Conservation (phyloP, 106 monocot species). For the Vanilla planifolia region DNA sequence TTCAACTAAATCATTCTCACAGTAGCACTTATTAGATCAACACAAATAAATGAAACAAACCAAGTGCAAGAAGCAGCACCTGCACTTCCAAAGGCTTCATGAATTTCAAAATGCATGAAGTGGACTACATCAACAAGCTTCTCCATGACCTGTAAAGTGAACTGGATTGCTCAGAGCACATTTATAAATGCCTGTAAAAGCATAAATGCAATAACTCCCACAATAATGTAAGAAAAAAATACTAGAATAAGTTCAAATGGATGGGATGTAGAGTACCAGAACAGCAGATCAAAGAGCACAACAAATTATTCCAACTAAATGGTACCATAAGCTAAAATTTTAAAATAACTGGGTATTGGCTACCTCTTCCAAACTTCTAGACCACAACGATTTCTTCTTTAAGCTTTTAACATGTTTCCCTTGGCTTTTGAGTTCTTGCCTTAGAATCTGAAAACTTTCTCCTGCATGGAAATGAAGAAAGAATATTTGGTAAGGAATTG, state of each 20-base stretch:
- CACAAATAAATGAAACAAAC: background rate
- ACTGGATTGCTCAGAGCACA: conserved; percentile 2
- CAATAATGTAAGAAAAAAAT: background rate
- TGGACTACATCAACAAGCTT: conserved; percentile 66
- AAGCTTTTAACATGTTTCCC: conserved; percentile 53
- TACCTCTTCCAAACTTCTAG: conserved; percentile 68
- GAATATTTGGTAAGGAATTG: background rate
- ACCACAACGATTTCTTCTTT: conserved; percentile 80
- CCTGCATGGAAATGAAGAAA: conserved; percentile 27
- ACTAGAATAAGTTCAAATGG: background rate
- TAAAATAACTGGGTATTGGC: conserved; percentile 5
- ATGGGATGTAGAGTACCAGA: too few relatives aligned
- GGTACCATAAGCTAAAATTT: background rate
- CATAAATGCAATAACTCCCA: too few relatives aligned
- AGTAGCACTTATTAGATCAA: too few relatives aligned
- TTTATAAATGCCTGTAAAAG: background rate
- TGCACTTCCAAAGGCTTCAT: conserved; percentile 49
- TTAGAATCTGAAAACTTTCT: conserved; percentile 67
- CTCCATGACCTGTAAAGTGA: conserved; percentile 47
- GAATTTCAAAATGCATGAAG: conserved; percentile 50
- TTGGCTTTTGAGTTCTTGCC: conserved; percentile 70
- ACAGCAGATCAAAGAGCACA: too few relatives aligned
- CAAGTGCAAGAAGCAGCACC: conserved; percentile 18
- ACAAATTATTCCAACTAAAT: too few relatives aligned
- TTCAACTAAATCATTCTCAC: too few relatives aligned